Evolutionary conservation across 2,329 filamentous ascomycete genomes (phyloP).

Genomic region (Aspergillus pseudotamarii): DNA sequence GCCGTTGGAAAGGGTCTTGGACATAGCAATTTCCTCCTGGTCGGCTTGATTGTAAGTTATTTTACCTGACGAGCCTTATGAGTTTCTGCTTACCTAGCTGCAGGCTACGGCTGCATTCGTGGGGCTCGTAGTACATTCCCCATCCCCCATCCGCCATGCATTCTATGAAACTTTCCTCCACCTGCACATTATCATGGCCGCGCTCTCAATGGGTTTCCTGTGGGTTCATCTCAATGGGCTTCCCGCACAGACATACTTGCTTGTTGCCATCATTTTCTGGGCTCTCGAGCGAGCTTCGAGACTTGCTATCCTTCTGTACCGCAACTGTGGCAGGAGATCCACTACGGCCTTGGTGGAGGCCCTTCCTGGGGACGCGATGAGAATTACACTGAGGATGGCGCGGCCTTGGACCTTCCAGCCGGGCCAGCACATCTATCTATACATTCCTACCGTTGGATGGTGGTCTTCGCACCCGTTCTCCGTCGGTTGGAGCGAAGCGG

Average conservation of each 20-base stretch:
- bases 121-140: conserved; percentile 68
- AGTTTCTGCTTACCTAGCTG: conserved; percentile 14
- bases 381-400: conserved; percentile 71
- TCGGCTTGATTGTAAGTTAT: conserved; percentile 48
- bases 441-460: conserved; percentile 65
- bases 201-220: conserved; percentile 68
- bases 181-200: conserved; percentile 75
- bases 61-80: not conserved
- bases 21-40: conserved; percentile 38
- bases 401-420: conserved; percentile 67
- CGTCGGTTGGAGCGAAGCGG: conserved; percentile 71
- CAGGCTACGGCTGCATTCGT: conserved; percentile 59
- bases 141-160: conserved; percentile 83
- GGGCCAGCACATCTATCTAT: conserved; percentile 75
- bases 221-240: conserved; percentile 76
- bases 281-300: conserved; percentile 68
- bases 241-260: conserved; percentile 73
- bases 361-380: conserved; percentile 69
- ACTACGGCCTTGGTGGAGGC: conserved; percentile 69
- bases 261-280: conserved; percentile 78
- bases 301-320: conserved; percentile 64
- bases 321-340: conserved; percentile 62
- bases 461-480: conserved; percentile 82
- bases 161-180: conserved; percentile 98
- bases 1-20: conserved; percentile 33